Conservation (phyloP, 306 rosid species). For the Potentilla sterilis region DNA sequence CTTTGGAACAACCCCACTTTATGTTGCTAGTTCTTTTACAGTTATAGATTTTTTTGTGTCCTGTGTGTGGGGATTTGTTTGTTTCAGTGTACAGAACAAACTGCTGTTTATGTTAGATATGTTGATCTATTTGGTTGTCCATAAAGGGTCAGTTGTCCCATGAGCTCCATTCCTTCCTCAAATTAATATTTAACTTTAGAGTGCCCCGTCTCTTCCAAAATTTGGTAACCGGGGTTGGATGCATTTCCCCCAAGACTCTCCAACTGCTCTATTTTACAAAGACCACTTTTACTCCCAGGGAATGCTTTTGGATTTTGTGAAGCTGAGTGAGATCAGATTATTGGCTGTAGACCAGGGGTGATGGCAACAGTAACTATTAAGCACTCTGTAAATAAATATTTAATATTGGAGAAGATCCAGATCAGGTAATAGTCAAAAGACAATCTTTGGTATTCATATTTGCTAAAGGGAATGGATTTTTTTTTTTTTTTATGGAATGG, state of each 20-base stretch:
- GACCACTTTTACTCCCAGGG: background rate
- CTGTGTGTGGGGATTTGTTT: background rate
- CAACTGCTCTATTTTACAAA: no score
- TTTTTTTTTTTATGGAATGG: no score
- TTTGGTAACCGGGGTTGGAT: background rate
- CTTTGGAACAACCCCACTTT: no score
- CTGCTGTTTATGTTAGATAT: background rate
- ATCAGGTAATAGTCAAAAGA: no score
- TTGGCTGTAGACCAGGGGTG: background rate
- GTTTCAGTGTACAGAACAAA: background rate
- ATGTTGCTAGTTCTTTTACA: background rate
- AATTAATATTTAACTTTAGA: background rate
- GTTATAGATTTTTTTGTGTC: background rate
- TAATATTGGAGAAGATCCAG: no score
- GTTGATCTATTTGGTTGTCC: background rate
- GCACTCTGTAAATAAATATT: no score
- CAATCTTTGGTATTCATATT: no score
- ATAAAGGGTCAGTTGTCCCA: background rate
- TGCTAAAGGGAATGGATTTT: background rate
- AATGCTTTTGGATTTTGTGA: background rate
- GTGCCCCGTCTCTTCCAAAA: background rate
- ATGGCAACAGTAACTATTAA: no score
- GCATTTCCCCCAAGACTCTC: background rate
- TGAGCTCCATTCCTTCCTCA: background rate
- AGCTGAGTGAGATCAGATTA: background rate